Conservation (phyloP, 106 monocot species). For the Acanthochlamys bracteata region DNA sequence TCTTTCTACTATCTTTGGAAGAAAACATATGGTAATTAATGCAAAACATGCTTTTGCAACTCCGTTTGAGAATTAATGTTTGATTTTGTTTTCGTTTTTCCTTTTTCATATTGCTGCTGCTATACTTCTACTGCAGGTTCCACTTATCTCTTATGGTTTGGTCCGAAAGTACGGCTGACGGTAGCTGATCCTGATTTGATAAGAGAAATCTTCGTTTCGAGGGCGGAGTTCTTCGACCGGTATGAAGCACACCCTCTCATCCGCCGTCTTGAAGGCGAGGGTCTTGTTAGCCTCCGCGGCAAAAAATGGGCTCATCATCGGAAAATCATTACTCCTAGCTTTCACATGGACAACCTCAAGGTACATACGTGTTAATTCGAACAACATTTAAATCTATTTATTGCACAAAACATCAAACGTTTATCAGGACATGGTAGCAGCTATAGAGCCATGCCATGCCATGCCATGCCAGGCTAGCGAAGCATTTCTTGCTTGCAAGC, state of each 20-base stretch:
- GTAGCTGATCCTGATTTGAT: constrained; percentile 86
- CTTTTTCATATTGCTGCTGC: neutral
- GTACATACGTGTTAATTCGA: no score
- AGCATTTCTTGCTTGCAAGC: no score
- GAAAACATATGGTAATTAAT: constrained; percentile 85
- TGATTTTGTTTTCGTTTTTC: constrained; percentile 1
- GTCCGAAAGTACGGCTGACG: constrained; percentile 62
- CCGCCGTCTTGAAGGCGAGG: constrained; percentile 90
- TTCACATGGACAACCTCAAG: constrained; percentile 90
- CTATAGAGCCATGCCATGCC: no score
- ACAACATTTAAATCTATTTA: no score
- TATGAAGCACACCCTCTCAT: constrained; percentile 85
- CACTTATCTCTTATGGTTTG: constrained; percentile 85
- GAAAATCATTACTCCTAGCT: constrained; percentile 68
- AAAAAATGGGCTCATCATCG: constrained; percentile 85
- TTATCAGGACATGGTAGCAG: no score
- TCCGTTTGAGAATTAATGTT: no score
- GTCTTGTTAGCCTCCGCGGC: constrained; percentile 72
- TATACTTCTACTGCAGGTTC: constrained; percentile 33
- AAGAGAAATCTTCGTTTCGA: constrained; percentile 68
- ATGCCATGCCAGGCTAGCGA: no score
- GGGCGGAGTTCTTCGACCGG: constrained; percentile 60
- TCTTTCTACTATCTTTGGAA: constrained; percentile 91
- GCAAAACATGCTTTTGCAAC: no score
- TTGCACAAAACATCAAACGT: neutral